Evolutionary conservation across 441 rosid genomes (phyloP).

Genomic region (Heliophila coronopifolia): DNA sequence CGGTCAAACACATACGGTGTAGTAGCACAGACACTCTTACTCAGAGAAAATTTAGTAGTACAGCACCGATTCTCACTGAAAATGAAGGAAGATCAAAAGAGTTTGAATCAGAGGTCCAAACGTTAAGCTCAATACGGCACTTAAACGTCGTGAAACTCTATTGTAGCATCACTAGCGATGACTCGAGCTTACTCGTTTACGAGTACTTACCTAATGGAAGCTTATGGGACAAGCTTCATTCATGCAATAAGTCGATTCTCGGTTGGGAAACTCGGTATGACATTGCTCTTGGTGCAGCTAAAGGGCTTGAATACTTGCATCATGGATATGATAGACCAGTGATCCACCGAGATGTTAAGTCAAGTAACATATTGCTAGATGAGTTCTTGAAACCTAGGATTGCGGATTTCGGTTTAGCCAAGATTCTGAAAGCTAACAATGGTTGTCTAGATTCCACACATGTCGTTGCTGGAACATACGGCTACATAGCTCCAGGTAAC

Average conservation of each 20-base stretch:
- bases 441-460: conserved; percentile 52
- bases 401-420: conserved; percentile 96
- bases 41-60: conserved; percentile 36
- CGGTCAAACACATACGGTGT: conserved; percentile 76
- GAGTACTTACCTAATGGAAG: conserved; percentile 90
- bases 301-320: conserved; percentile 85
- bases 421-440: conserved; percentile 52
- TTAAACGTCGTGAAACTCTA: conserved; percentile 83
- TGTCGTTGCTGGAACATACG: conserved; percentile 82
- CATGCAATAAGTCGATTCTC: conserved; percentile 50
- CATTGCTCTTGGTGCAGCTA: conserved; percentile 76
- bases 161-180: conserved; percentile 86
- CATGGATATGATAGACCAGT: conserved; percentile 76
- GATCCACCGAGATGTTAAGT: conserved; percentile 86
- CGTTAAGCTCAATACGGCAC: conserved; percentile 83
- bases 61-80: conserved; percentile 54
- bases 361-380: conserved; percentile 80
- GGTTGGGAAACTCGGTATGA: conserved; percentile 83
- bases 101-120: conserved; percentile 74
- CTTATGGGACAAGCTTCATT: conserved; percentile 78
- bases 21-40: conserved; percentile 32
- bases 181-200: conserved; percentile 80
- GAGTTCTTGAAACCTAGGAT: conserved; percentile 86
- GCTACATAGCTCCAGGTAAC: conserved; percentile 99
- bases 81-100: conserved; percentile 44